Percentiles rank a stretch among this genome's conserved stretches.
Evolutionary conservation across 23 red algal species (phyloP).

Genomic region (Pyropia yezoensis): DNA sequence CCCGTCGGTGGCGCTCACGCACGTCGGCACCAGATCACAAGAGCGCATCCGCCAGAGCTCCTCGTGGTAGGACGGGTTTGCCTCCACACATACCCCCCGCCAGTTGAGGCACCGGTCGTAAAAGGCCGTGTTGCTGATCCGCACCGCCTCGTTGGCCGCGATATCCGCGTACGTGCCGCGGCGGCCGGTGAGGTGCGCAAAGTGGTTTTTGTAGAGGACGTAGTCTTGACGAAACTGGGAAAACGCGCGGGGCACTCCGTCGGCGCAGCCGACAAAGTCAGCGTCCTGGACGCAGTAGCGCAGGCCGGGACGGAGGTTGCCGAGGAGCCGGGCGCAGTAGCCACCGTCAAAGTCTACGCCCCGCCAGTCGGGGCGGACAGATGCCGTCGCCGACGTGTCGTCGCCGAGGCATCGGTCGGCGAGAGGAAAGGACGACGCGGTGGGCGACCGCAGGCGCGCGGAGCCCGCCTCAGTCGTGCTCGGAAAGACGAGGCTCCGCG

Average conservation of each 20-base stretch:
- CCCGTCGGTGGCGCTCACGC: slow-evolving; percentile 26
- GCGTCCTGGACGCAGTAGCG: slow-evolving; percentile 2
- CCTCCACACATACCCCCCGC: slow-evolving; percentile 52
- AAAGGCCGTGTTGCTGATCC: slow-evolving; percentile 44
- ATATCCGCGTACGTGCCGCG: slow-evolving; percentile 40
- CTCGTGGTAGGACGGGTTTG: slow-evolving; percentile 23
- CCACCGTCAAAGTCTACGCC: too few relatives aligned
- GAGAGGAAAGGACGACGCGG: too few relatives aligned
- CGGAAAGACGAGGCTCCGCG: too few relatives aligned
- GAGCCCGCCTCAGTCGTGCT: too few relatives aligned
- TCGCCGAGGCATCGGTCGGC: too few relatives aligned
- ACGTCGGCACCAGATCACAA: slow-evolving; percentile 36
- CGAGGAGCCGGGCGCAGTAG: slow-evolving; percentile 8
- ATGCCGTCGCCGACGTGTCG: too few relatives aligned
- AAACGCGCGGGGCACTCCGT: slow-evolving; percentile 18
- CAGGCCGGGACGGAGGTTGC: slow-evolving; percentile 1
- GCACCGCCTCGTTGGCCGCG: slow-evolving; percentile 31
- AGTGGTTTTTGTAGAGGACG: slow-evolving; percentile 45
- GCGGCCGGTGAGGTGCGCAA: slow-evolving; percentile 14
- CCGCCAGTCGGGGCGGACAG: too few relatives aligned
- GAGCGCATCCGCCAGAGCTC: slow-evolving; percentile 15
- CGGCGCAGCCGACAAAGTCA: slow-evolving; percentile 20
- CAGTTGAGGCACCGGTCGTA: slow-evolving; percentile 42
- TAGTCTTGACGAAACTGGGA: slow-evolving; percentile 50
- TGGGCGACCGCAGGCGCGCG: too few relatives aligned